Base-by-base conservation (phyloP, 1,139 yeast species). In the Yamadazyma sp. region DNA sequence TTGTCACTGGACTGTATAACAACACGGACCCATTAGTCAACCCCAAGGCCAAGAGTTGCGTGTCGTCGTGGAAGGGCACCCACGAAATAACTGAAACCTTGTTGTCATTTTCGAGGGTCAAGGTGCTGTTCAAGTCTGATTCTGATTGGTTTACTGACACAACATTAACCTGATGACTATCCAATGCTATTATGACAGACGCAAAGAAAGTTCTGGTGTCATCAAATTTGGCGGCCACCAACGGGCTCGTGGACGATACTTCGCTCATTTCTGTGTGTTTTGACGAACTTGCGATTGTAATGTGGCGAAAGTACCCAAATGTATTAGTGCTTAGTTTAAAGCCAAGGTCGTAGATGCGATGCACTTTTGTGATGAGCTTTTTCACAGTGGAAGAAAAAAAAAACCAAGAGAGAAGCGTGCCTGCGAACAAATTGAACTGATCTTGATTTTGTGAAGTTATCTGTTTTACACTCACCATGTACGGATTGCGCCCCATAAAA, bases 161-260 rank as follows among this genome's bases (percentile, higher is more conserved):
- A 3, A 87, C 86, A 47, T 83, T 75, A 35, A 89, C 65, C 51
- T 82, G 81, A 55, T 87, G 92, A 8, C 81, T 71, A 56, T 88
- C 95, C 46, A 89, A 71, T 3, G 89, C 83, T 31, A 81, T 77
- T 18, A 79, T 66, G 1, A 81, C 89, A 36, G 81, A 76, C 15
- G 95, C 94, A 51, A 82, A 73, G 53, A 73, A 73, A 34, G 75
- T 68, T 17, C 83, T 81, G 1, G 75, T 59, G 10, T 80, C 71
- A 61, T 82, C 86, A 57, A 79, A 82, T 37, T 56, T 56, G 24
- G 77, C 61, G 34, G 58, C 54, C 35, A 68, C 51, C 33, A 69
- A 46, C 26, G 61, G 62, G 12, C 54, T 58, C 16, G 16, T 26
- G 16, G 15, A 8, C n/a, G 29, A 10, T 26, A 11, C 29, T 26